Base-by-base conservation (phyloP, 768 basidiomycete species). In the Leucogyrophana mollusca region DNA sequence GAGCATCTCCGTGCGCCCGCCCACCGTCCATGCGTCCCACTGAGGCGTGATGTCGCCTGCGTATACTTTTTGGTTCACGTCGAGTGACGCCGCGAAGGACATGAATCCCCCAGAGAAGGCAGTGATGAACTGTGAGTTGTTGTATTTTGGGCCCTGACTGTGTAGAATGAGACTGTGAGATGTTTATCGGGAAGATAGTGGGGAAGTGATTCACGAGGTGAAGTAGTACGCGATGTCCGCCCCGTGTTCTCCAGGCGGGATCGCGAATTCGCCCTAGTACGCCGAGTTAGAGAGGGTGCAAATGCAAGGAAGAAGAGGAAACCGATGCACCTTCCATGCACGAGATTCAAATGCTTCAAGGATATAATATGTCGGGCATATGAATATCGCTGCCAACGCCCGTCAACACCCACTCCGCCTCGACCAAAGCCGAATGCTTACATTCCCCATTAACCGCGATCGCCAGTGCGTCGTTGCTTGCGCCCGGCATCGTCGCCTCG, bases 241-340 rank as follows among this genome's bases (percentile, higher is more conserved):
- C 23, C 62, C 73, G 46, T 76, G 74, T 2, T 34, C 34, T 13
- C 55, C 73, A 13, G 72, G 73, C n/a, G 71, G 73, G 21, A 74
- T 61, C 14, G 73, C 73, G 50, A 71, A 76, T 45, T 66, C 61
- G 10, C 62, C 71, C 74, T 74, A 24, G 11, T 8, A 36, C 23
- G 25, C 42, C 13, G 39, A 23, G 24, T 9, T 10, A 10, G 34
- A 20, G 34, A 20, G 17, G 34, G 9, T n/a, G 10, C 8, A 17
- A 11, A 34, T n/a, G 4, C 4, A 23, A 9, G 5, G 3, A 13
- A 22, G 34, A 27, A 30, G 4, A 24, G 14, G 23, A 40, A 24
- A n/a, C n/a, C n/a, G 16, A 13, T 46, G 27, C 38, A 64, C 64
- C 52, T 67, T 65, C 46, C 52, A 64, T 1, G 57, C 47, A 10